phyloP scores from a whole-genome alignment of 1,284 basidiomycete species.

The Ustilago lituana region DNA sequence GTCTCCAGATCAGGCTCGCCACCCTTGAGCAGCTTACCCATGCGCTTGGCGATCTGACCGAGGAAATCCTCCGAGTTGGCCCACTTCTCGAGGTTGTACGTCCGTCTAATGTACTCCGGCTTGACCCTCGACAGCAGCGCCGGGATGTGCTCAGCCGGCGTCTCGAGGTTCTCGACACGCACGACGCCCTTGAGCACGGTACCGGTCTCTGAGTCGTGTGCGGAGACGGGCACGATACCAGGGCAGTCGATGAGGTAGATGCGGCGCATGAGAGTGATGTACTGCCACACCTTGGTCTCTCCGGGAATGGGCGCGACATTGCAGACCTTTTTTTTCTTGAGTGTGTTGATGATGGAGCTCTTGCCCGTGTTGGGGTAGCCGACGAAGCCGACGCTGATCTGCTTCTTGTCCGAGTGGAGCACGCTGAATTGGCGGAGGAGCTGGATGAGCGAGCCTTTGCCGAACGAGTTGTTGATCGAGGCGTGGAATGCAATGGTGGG shows the following conservation, averaged over 20 bases:
- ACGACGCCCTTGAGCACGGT: constrained; percentile 97
- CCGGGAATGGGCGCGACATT: constrained; percentile 95
- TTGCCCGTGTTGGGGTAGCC: constrained; percentile 99
- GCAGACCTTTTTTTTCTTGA: constrained; percentile 98
- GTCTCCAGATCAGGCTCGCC: constrained; percentile 93
- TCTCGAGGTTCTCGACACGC: constrained; percentile 92
- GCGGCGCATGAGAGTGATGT: constrained; percentile 91
- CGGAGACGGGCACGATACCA: constrained; percentile 92
- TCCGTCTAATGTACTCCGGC: constrained; percentile 89
- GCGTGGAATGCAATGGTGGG: constrained; percentile 99
- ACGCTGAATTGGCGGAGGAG: constrained; percentile 95
- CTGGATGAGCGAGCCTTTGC: constrained; percentile 97
- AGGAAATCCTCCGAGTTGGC: constrained; percentile 77
- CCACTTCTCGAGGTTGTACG: constrained; percentile 75
- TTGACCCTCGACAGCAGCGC: constrained; percentile 87
- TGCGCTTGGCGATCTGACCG: constrained; percentile 85
- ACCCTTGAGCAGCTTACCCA: constrained; percentile 89
- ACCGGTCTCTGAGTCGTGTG: constrained; percentile 87
- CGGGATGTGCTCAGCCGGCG: constrained; percentile 92
- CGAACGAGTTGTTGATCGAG: constrained; percentile 98
- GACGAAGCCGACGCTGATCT: constrained; percentile 97
- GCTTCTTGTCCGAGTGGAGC: constrained; percentile 98
- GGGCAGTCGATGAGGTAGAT: constrained; percentile 99
- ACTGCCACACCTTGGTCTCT: constrained; percentile 99
- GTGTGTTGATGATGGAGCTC: constrained; percentile 95